These are phyloP conservation scores for Amphibolis antarctica DNA, from an alignment of 106 monocot genomes.

Conservation along the genomic window DNA sequence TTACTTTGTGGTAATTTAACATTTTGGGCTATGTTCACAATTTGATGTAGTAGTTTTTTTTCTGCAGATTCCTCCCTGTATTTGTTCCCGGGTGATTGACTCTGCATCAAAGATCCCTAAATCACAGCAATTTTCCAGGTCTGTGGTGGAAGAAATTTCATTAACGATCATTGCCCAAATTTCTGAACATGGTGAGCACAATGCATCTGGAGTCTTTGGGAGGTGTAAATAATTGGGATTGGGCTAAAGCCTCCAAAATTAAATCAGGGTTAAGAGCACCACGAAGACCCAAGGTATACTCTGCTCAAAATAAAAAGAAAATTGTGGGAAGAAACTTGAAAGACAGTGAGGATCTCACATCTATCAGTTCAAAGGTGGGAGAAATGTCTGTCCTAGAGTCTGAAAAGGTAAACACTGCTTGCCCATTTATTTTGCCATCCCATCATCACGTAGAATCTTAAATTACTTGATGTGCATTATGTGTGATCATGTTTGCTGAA, in stretches of 20 bases:
- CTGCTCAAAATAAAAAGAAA: constrained; percentile 25
- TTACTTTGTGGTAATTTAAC: neutral
- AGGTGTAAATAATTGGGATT: constrained; percentile 44
- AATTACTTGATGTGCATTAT: neutral
- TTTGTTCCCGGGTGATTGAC: constrained; percentile 31
- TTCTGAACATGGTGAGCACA: constrained; percentile 41
- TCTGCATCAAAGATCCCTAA: constrained; percentile 20
- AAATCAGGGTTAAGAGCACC: constrained; percentile 34
- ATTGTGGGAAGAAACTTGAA: constrained; percentile 5
- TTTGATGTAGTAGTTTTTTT: neutral
- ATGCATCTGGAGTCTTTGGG: constrained; percentile 36
- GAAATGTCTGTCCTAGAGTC: constrained; percentile 66
- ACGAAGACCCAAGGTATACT: constrained; percentile 56
- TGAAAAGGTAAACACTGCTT: constrained; percentile 40
- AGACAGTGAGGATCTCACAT: constrained; percentile 17
- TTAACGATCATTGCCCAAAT: constrained; percentile 21
- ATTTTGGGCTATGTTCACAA: no score
- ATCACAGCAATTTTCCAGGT: constrained; percentile 15
- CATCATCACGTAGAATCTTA: neutral
- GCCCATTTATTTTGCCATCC: neutral
- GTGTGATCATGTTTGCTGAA: neutral
- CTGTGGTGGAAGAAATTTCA: constrained; percentile 35
- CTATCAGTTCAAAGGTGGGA: constrained; percentile 20
- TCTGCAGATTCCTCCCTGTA: constrained; percentile 45
- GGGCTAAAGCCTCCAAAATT: constrained; percentile 48